Base-by-base conservation (phyloP, 345 rosid genomes). In the Schrenkiella parvula region DNA sequence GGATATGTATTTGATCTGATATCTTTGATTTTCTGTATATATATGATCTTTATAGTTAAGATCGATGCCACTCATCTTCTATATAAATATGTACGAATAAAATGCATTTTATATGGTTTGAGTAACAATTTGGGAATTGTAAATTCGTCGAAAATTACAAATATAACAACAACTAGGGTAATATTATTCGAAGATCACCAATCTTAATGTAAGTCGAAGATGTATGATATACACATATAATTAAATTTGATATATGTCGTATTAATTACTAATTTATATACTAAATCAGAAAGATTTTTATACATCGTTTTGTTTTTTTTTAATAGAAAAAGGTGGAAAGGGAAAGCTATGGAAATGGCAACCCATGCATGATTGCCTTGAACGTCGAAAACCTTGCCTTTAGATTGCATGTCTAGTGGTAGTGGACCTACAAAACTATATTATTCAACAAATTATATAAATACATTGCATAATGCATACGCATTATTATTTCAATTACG, bases 311-410 rank as follows among this genome's bases (percentile, higher is more conserved):
- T n/a, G n/a, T n/a, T n/a, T n/a, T n/a, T n/a, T n/a, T n/a, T n/a
- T n/a, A n/a, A n/a, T n/a, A n/a, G n/a, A n/a, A n/a, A n/a, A n/a
- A n/a, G n/a, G n/a, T 65, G 32, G 55, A 55, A 57, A 57, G 72
- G 15, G 62, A 48, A 74, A 67, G 43, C 0, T 21, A 31, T 8
- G 13, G 54, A 67, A 68, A 67, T 60, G 74, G 79, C 56, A 68
- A 75, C 70, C 74, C 79, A 75, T 75, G 79, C 79, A 75, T 68
- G 74, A 68, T 75, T 75, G 79, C 65, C 59, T 75, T 75, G 74
- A 62, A 75, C 65, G 62, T 69, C 43, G 70, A 74, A 75, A 75
- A 43, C 69, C 58, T 42, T 62, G 48, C 17, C 51, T 29, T 63
- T 75, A 68, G 79, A 75, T 68, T 68, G 70, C 70, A 34, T 75